Evolutionary conservation across 2,329 filamentous ascomycete species (phyloP).

Genomic region (Colletotrichum tanaceti): DNA sequence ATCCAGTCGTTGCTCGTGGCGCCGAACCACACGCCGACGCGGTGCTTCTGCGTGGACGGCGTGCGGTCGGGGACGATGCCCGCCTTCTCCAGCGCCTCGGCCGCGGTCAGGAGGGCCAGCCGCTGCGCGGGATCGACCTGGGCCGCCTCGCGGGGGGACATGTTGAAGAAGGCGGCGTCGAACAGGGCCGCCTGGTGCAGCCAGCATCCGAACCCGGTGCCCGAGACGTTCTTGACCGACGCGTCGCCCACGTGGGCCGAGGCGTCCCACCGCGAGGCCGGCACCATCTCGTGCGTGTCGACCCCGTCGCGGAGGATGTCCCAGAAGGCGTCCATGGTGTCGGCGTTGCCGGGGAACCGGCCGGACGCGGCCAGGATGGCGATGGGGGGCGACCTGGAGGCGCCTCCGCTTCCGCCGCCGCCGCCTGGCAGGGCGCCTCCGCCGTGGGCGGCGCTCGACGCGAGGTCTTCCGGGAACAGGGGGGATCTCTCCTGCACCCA

Average conservation of each 20-base stretch:
- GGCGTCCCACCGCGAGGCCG: constrained; percentile 24
- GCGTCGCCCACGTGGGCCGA: constrained; percentile 15
- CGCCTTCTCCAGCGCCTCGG: constrained; percentile 82
- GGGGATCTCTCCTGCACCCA: neutral
- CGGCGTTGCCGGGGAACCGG: constrained; percentile 54
- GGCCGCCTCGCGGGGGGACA: constrained; percentile 73
- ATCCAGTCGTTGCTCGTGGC: constrained; percentile 82
- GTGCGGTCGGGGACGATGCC: constrained; percentile 76
- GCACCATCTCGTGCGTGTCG: constrained; percentile 42
- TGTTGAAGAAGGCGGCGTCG: constrained; percentile 77
- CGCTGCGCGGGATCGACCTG: constrained; percentile 82
- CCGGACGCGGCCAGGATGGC: constrained; percentile 56
- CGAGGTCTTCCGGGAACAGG: neutral
- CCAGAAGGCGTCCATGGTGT: constrained; percentile 52
- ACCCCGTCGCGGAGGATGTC: constrained; percentile 44
- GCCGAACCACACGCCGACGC: constrained; percentile 79
- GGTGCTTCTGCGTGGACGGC: constrained; percentile 67
- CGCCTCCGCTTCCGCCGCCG: no score
- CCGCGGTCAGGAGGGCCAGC: constrained; percentile 77
- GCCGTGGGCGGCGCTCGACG: neutral
- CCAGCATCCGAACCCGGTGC: constrained; percentile 53
- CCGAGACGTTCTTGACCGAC: constrained; percentile 12
- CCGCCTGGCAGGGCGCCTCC: no score
- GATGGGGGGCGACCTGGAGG: constrained; percentile 41
- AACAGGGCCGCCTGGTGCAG: constrained; percentile 74